Percentiles rank a stretch among this genome's conserved stretches.
These are phyloP conservation scores for Leccinum uliginosum DNA, from an alignment of 768 basidiomycete genomes.

Conservation along the genomic window DNA sequence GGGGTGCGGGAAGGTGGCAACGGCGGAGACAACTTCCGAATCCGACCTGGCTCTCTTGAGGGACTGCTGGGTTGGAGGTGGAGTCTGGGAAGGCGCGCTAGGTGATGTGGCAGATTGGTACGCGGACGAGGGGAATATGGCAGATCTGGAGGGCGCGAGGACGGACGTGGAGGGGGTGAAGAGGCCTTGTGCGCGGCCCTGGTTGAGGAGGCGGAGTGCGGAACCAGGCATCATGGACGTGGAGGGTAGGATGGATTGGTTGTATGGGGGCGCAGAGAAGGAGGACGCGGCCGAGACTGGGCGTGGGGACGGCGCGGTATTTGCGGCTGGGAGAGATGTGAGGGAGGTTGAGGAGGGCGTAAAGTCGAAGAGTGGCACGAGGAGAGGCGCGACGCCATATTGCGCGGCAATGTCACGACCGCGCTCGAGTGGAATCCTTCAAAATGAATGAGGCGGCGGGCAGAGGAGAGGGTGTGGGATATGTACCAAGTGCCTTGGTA, in stretches of 20 bases:
- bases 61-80: slow-evolving; percentile 42
- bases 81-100: slow-evolving; percentile 50
- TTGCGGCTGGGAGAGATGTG: slow-evolving; percentile 56
- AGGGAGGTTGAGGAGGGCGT: slow-evolving; percentile 72
- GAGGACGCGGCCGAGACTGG: slow-evolving; percentile 68
- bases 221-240: slow-evolving; percentile 86
- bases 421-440: slow-evolving; percentile 93
- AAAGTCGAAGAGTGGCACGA: slow-evolving; percentile 91
- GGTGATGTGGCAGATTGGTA: slow-evolving; percentile 44
- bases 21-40: slow-evolving; percentile 43
- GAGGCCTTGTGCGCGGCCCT: slow-evolving; percentile 81
- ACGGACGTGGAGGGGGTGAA: slow-evolving; percentile 81
- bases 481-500: slow-evolving; percentile 98
- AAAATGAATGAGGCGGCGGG: slow-evolving; percentile 7
- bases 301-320: slow-evolving; percentile 48
- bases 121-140: slow-evolving; percentile 53
- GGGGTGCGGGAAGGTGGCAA: slow-evolving; percentile 11
- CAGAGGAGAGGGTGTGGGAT: slow-evolving; percentile 4
- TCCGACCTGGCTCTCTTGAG: slow-evolving; percentile 67
- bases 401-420: slow-evolving; percentile 90
- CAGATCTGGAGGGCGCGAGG: slow-evolving; percentile 39
- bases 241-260: slow-evolving; percentile 62
- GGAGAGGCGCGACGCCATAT: slow-evolving; percentile 84
- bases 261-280: slow-evolving; percentile 51
- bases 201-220: slow-evolving; percentile 76